These are phyloP conservation scores for Kwoniella botswanensis DNA, from an alignment of 768 basidiomycete species.

Conservation along the genomic window DNA sequence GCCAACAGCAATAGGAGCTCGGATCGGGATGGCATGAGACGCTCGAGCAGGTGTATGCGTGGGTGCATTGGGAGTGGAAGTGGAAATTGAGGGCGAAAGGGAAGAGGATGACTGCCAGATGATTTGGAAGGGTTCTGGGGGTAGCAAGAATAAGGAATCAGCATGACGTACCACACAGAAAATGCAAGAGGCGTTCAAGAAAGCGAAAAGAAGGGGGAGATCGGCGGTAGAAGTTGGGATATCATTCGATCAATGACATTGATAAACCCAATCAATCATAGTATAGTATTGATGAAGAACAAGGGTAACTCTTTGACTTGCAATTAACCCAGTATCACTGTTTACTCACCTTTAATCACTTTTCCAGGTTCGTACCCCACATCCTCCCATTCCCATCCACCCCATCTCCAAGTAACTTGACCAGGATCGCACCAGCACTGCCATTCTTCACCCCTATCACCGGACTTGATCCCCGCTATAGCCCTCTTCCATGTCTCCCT, in stretches of 20 bases:
- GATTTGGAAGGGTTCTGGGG: slow-evolving; percentile 49
- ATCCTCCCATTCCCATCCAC: slow-evolving; percentile 58
- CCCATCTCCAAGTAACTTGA: slow-evolving; percentile 53
- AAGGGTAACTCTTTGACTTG: no score
- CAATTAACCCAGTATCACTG: neutral
- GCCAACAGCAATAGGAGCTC: slow-evolving; percentile 52
- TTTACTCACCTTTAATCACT: slow-evolving; percentile 47
- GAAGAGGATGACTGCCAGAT: slow-evolving; percentile 53
- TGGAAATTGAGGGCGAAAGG: slow-evolving; percentile 17
- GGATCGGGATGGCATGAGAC: slow-evolving; percentile 52
- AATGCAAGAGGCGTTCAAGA: neutral
- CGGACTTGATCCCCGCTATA: slow-evolving; percentile 30
- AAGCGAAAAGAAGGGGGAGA: no score
- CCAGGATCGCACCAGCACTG: slow-evolving; percentile 59
- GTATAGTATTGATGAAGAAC: no score
- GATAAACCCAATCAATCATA: no score
- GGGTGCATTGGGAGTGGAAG: slow-evolving; percentile 18
- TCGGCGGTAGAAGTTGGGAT: no score
- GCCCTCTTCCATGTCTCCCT: slow-evolving; percentile 43
- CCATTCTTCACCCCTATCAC: slow-evolving; percentile 49
- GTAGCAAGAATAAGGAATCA: neutral
- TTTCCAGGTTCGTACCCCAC: slow-evolving; percentile 50
- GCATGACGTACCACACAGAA: neutral
- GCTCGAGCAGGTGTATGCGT: slow-evolving; percentile 38
- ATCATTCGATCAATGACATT: no score